Evolutionary conservation across 1,284 basidiomycete species (phyloP), one percentile per base, ranked within the genome.

Genomic region (Apiotrichum akiyoshidainum): DNA sequence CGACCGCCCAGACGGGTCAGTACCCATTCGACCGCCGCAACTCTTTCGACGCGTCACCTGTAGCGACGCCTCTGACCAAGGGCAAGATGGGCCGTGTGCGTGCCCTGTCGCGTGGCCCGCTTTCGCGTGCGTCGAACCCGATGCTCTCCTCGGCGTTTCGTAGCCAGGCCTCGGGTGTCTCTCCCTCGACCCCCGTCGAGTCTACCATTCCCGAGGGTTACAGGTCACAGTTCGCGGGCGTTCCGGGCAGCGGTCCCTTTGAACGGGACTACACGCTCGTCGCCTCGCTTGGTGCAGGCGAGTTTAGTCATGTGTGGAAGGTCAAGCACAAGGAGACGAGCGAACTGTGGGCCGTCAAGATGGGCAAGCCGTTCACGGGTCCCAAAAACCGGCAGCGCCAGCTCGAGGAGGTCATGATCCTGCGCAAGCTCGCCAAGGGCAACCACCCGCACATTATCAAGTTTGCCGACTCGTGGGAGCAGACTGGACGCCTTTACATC

Each of bases 381-480:
- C 83, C 83, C 34, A 87, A 88, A 74, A 51, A 45, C 64, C 93
- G 92, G 55, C 80, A 88, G 48, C 89, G 93, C 22, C 83, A 96
- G 66, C 84, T 91, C 12, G 94, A 99, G 76, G 96, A 99, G 79
- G 92, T 95, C 41, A 88, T 95, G 61, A 87, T 95, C 63, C 82
- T 98, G 44, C 85, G 87, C 63, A 86, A 89, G 67, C 82, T 98
- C 14, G 84, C 85, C 1, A 74, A 64, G 2, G 31, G 57, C 1
- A 68, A 69, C 39, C 88, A 91, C 78, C 85, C 85, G 0, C 90
- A 93, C 74, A 86, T 98, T 26, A 82, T 99, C 33, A 83, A 84
- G 10, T 93, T 94, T 67, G 81, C 91, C 59, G 92, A 96, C 78
- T 93, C 91, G 58, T 99, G 95, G 95, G 95, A 99, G 77, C 89